These are phyloP conservation scores for Colletotrichum horii DNA, from an alignment of 2,329 filamentous ascomycete genomes.

Conservation along the genomic window DNA sequence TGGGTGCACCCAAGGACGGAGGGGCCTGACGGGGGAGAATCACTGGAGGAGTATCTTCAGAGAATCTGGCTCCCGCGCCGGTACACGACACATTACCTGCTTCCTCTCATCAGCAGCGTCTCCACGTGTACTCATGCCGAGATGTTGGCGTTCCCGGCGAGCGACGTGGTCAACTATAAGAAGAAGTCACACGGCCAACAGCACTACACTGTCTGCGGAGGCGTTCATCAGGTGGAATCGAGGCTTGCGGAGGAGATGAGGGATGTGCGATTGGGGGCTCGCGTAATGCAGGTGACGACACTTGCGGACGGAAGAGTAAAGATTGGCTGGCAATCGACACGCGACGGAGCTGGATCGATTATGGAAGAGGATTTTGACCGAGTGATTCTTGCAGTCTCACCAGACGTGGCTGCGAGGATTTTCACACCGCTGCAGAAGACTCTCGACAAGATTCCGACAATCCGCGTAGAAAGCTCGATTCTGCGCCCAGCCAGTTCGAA, in stretches of 20 bases:
- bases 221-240: slow-evolving; percentile 55
- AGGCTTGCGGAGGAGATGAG: slow-evolving; percentile 44
- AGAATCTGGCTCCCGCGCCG: slow-evolving; percentile 53
- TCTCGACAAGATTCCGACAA: slow-evolving; percentile 51
- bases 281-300: too few species aligned
- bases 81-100: slow-evolving; percentile 54
- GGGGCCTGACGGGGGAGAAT: slow-evolving; percentile 37
- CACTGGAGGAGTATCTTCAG: slow-evolving; percentile 52
- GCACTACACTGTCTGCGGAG: slow-evolving; percentile 56
- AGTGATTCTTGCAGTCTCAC: slow-evolving; percentile 60
- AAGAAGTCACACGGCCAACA: slow-evolving; percentile 48
- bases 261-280: slow-evolving; percentile 43
- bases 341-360: neutral
- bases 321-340: slow-evolving; percentile 38
- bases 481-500: slow-evolving; percentile 24
- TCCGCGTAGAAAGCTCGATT: slow-evolving; percentile 52
- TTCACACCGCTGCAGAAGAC: slow-evolving; percentile 45
- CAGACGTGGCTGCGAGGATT: slow-evolving; percentile 54
- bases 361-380: slow-evolving; percentile 50
- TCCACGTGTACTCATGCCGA: slow-evolving; percentile 58
- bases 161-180: slow-evolving; percentile 57
- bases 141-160: slow-evolving; percentile 56
- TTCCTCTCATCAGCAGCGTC: slow-evolving; percentile 60
- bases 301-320: too few species aligned
- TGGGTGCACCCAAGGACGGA: slow-evolving; percentile 39